Evolutionary conservation across 2,329 filamentous ascomycete species (phyloP).

Genomic region (Colletotrichum orchidophilum): DNA sequence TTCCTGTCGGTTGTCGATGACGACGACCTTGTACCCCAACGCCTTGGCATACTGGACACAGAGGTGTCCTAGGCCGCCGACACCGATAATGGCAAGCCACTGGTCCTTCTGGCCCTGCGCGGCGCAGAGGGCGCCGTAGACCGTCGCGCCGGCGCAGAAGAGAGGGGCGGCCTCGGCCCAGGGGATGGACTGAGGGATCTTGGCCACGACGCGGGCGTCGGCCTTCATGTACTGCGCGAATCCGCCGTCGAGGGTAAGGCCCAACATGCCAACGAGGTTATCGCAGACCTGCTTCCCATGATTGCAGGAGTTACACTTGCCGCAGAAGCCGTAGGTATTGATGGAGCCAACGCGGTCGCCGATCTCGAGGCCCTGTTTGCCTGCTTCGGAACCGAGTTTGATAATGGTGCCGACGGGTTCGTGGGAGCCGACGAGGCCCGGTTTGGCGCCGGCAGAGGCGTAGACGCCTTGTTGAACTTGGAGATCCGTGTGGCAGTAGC

Average conservation of each 20-base stretch:
- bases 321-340: conserved; percentile 37
- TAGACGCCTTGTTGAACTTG: conserved; percentile 32
- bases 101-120: conserved; percentile 30
- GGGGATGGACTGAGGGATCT: conserved; percentile 37
- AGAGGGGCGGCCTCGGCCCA: conserved; percentile 38
- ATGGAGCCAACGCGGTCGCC: conserved; percentile 64
- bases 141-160: conserved; percentile 42
- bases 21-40: conserved; percentile 38
- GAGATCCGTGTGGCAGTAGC: conserved; percentile 36
- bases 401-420: conserved; percentile 72
- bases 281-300: conserved; percentile 37
- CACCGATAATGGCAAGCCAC: conserved; percentile 40
- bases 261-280: conserved; percentile 37
- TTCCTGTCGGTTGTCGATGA: conserved; percentile 36
- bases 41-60: conserved; percentile 39
- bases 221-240: conserved; percentile 41
- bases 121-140: conserved; percentile 36
- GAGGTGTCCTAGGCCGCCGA: conserved; percentile 40
- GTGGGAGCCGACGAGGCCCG: conserved; percentile 56
- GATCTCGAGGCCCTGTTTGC: conserved; percentile 44
- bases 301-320: conserved; percentile 37
- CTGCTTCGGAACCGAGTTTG: conserved; percentile 58
- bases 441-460: conserved; percentile 35
- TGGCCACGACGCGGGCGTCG: conserved; percentile 38
- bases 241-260: conserved; percentile 38